These are phyloP conservation scores for Bryum argenteum DNA, from an alignment of 225 moss, liverwort and hornwort species.

Conservation along the genomic window DNA sequence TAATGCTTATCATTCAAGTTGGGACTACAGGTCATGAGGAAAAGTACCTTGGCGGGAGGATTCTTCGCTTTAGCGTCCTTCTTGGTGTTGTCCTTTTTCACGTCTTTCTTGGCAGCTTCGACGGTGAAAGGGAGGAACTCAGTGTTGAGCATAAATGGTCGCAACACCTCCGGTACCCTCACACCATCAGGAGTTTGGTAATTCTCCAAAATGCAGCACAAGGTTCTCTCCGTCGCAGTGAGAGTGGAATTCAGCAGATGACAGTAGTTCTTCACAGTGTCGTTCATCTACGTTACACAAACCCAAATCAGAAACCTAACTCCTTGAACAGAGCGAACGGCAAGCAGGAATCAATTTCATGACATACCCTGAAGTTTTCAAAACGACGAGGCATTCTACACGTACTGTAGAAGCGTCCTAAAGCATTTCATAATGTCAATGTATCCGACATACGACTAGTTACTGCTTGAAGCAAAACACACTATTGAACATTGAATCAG, in stretches of 20 bases:
- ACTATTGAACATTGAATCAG: background rate
- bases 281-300: constrained; percentile 56
- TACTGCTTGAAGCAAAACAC: constrained; percentile 6
- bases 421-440: background rate
- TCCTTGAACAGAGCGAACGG: background rate
- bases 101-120: constrained; percentile 44
- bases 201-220: constrained; percentile 89
- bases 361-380: background rate
- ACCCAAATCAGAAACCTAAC: constrained; percentile 9
- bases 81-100: constrained; percentile 50
- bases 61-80: constrained; percentile 45
- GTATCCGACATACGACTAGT: background rate
- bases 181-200: constrained; percentile 82
- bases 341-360: constrained; percentile 3
- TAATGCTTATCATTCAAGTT: too few species aligned
- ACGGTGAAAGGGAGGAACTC: constrained; percentile 72
- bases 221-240: constrained; percentile 82
- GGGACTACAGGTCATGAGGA: too few species aligned
- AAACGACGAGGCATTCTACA: background rate
- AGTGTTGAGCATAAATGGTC: constrained; percentile 70
- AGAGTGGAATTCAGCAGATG: constrained; percentile 87
- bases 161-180: constrained; percentile 69
- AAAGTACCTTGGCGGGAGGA: constrained; percentile 40
- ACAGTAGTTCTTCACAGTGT: constrained; percentile 69
- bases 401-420: background rate